Evolutionary conservation across 2,329 filamentous ascomycete genomes (phyloP).

Genomic region (Paraconiothyrium sp.): DNA sequence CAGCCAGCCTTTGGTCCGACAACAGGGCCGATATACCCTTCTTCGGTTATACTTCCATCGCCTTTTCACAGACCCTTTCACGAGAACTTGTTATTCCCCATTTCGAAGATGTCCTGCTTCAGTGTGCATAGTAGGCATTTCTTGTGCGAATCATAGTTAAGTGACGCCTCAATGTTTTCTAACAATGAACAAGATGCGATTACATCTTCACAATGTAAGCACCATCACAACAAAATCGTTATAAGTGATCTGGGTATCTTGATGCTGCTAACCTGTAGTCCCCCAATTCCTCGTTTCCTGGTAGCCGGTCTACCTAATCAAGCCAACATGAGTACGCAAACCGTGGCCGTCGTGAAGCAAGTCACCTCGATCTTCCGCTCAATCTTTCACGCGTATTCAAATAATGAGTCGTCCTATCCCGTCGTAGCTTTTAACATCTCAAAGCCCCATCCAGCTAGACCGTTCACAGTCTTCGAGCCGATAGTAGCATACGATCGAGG

Average conservation of each 20-base stretch:
- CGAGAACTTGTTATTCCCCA: no score
- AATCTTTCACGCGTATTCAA: background rate
- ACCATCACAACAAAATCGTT: no score
- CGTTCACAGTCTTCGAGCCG: background rate
- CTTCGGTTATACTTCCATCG: no score
- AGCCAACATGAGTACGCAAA: background rate
- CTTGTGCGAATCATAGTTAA: background rate
- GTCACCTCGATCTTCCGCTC: background rate
- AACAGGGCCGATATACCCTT: no score
- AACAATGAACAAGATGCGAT: background rate
- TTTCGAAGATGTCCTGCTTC: no score
- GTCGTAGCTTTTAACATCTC: background rate
- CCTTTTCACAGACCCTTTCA: no score
- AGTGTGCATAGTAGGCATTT: no score
- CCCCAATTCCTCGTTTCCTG: background rate
- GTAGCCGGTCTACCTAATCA: background rate
- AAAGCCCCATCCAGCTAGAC: background rate
- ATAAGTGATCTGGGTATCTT: no score
- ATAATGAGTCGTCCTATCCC: background rate
- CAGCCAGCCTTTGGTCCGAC: no score
- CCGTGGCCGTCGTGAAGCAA: background rate
- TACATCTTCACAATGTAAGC: background rate
- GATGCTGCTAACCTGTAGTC: background rate
- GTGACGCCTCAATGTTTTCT: background rate
- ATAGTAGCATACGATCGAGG: background rate